Conservation (phyloP, 805 yeast genomes). For the Saccharomyces jurei region DNA sequence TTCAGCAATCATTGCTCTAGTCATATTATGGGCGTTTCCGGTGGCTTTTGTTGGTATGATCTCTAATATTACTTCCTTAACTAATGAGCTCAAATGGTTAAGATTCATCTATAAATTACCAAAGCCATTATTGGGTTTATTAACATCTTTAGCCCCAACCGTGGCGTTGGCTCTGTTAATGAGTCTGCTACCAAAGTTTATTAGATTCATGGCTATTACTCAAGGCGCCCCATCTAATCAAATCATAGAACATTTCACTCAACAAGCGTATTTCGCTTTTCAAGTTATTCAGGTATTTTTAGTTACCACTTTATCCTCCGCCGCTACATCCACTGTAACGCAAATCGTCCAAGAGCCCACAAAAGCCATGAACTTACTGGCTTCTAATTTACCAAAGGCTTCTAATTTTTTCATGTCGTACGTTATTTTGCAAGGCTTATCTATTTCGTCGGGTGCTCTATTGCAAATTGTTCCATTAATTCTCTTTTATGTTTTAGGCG, state of each 20-base stretch:
- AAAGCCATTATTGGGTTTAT: constrained; percentile 43
- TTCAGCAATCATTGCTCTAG: constrained; percentile 46
- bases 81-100: constrained; percentile 47
- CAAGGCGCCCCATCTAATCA: constrained; percentile 53
- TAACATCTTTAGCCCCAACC: constrained; percentile 65
- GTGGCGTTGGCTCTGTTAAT: constrained; percentile 56
- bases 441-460: constrained; percentile 56
- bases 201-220: constrained; percentile 53
- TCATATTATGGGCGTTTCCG: constrained; percentile 68
- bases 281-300: constrained; percentile 65
- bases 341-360: constrained; percentile 53
- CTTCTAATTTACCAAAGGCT: constrained; percentile 63
- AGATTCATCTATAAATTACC: constrained; percentile 53
- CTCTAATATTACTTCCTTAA: constrained; percentile 58
- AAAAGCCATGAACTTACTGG: constrained; percentile 48
- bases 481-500: constrained; percentile 51
- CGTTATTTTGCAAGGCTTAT: constrained; percentile 59
- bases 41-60: constrained; percentile 72
- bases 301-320: constrained; percentile 62
- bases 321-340: constrained; percentile 61
- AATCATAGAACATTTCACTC: constrained; percentile 54
- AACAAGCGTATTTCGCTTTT: constrained; percentile 60
- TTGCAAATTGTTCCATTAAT: constrained; percentile 54
- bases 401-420: constrained; percentile 68
- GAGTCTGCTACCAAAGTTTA: constrained; percentile 58